Evolutionary conservation across 2,329 filamentous ascomycete genomes (phyloP).

Genomic region (Fusarium denticulatum): DNA sequence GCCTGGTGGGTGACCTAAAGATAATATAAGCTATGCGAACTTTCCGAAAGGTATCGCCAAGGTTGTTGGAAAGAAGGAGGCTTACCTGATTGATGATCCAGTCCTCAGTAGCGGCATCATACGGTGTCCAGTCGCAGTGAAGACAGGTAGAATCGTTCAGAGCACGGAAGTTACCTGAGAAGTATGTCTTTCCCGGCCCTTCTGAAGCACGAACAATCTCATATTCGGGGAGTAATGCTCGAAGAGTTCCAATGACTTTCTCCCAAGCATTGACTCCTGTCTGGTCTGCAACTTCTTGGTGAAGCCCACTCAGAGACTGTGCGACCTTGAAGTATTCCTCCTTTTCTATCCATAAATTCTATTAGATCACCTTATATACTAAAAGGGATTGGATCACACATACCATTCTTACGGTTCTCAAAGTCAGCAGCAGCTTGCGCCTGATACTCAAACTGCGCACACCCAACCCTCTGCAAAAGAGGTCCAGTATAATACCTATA

Average conservation of each 20-base stretch:
- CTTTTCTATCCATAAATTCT: neutral
- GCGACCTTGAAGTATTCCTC: neutral
- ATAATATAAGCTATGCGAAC: neutral
- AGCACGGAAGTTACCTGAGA: neutral
- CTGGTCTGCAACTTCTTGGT: neutral
- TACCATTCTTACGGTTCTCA: neutral
- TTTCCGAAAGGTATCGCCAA: fast-evolving
- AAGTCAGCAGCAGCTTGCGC: neutral
- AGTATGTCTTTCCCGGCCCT: neutral
- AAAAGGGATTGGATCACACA: fast-evolving
- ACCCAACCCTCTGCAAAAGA: neutral
- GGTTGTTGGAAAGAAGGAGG: too few species aligned
- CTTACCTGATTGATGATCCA: neutral
- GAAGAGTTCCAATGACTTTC: neutral
- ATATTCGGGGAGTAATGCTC: neutral
- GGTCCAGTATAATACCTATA: constrained; percentile 1
- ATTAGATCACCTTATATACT: neutral
- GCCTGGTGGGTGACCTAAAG: neutral
- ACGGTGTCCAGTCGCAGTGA: constrained; percentile 2
- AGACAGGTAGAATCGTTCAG: neutral
- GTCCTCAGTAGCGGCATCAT: neutral
- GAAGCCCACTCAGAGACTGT: neutral
- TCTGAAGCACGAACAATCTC: neutral
- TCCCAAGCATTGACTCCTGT: neutral
- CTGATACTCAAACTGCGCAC: neutral